Evolutionary conservation across 164 flowering plant genomes (phyloP).

Genomic region (Kingdonia uniflora): DNA sequence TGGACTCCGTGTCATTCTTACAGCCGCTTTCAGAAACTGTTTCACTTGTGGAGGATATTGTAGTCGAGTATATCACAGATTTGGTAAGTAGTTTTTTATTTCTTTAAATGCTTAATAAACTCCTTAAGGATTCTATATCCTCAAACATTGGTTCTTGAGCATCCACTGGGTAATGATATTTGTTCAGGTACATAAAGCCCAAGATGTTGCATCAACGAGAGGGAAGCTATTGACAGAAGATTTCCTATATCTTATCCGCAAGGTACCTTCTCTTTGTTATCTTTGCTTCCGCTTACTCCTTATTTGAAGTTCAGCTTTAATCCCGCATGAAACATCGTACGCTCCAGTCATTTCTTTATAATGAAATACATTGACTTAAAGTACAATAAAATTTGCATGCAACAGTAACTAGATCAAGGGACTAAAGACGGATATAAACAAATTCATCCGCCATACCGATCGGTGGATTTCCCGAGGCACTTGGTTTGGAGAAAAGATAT

Average conservation of each 20-base stretch:
- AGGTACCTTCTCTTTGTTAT: constrained; percentile 35
- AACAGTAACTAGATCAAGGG: too few species aligned
- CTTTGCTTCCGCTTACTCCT: neutral
- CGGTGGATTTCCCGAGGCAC: too few species aligned
- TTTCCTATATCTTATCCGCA: constrained; percentile 72
- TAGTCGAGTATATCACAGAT: constrained; percentile 85
- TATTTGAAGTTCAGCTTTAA: neutral
- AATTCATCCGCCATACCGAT: too few species aligned
- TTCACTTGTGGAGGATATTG: constrained; percentile 98
- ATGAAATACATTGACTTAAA: neutral
- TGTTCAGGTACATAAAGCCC: constrained; percentile 79
- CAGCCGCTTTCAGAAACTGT: too few species aligned
- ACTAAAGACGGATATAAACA: too few species aligned
- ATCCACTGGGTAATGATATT: neutral
- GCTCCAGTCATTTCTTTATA: neutral
- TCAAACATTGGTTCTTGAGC: neutral
- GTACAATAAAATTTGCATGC: too few species aligned
- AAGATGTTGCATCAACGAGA: constrained; percentile 72
- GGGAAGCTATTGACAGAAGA: constrained; percentile 92
- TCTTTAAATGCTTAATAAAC: neutral
- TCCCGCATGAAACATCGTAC: neutral
- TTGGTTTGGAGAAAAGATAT: too few species aligned
- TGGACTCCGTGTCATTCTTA: too few species aligned
- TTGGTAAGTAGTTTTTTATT: constrained; percentile 34
- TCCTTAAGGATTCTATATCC: neutral